Percentiles rank a stretch among this genome's conserved stretches.
These are phyloP conservation scores for Ochetophila trinervis DNA, from an alignment of 306 rosid species.

Conservation along the genomic window DNA sequence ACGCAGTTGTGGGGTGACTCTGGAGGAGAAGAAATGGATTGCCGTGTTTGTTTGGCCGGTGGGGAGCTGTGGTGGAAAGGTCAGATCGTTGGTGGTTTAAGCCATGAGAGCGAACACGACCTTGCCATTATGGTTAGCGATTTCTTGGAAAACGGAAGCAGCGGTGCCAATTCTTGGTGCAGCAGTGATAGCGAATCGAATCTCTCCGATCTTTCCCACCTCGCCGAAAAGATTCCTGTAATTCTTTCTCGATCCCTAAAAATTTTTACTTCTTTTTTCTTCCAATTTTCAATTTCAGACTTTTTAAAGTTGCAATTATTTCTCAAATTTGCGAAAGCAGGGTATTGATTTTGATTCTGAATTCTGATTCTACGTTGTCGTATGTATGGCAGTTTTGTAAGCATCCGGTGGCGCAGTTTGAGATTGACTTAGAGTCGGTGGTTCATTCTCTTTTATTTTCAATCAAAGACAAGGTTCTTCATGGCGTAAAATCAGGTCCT, in stretches of 20 bases:
- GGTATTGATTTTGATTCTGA: too few species aligned
- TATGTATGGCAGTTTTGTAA: conserved; percentile 60
- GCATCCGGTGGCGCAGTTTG: conserved; percentile 57
- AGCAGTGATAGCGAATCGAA: conserved; percentile 90
- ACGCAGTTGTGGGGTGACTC: conserved; percentile 7
- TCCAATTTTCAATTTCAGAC: background rate
- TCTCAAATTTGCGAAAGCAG: background rate
- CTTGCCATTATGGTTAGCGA: conserved; percentile 85
- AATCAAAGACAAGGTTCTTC: conserved; percentile 54
- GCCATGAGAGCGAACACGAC: conserved; percentile 94
- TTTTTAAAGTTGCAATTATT: background rate
- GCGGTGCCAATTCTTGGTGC: conserved; percentile 79
- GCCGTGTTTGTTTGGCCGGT: conserved; percentile 52
- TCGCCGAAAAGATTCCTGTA: conserved; percentile 76
- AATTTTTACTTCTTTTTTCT: background rate
- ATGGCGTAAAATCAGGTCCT: conserved; percentile 51
- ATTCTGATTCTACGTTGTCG: conserved; percentile 7
- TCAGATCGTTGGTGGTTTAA: conserved; percentile 58
- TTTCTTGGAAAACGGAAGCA: conserved; percentile 85
- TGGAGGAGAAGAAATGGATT: conserved; percentile 40
- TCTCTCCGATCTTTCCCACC: conserved; percentile 69
- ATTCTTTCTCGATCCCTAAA: background rate
- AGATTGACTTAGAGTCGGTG: conserved; percentile 60
- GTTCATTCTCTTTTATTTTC: conserved; percentile 71
- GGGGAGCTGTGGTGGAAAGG: conserved; percentile 58